phyloP scores from a whole-genome alignment of 2,329 filamentous ascomycete species.

The Colletotrichum magnum region DNA sequence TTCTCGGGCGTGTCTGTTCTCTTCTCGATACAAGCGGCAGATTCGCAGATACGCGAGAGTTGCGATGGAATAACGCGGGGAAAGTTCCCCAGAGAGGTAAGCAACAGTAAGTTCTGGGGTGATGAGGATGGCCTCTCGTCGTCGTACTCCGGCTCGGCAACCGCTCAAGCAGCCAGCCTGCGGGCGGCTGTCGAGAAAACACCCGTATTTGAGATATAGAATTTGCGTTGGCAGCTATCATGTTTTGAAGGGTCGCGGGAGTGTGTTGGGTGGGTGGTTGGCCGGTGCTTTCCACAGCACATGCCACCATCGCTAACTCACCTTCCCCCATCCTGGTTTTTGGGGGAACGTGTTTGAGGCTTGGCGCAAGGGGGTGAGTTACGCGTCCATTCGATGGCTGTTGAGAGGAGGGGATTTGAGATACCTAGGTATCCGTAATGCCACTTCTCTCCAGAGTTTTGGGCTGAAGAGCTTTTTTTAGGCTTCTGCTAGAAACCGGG shows the following conservation, averaged over 20 bases:
- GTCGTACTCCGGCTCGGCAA: too few relatives aligned
- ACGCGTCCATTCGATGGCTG: slow-evolving; percentile 15
- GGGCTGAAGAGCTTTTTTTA: slow-evolving; percentile 8
- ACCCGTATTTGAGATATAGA: slow-evolving; percentile 25
- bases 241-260: slow-evolving; percentile 2
- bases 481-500: too few relatives aligned
- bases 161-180: too few relatives aligned
- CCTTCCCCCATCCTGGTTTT: too few relatives aligned
- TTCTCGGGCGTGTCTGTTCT: not conserved
- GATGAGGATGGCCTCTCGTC: too few relatives aligned
- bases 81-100: too few relatives aligned
- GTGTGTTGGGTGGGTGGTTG: slow-evolving; percentile 10
- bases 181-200: not conserved
- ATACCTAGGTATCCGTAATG: too few relatives aligned
- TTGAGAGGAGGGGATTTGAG: not conserved
- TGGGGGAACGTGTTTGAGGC: slow-evolving; percentile 28
- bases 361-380: slow-evolving; percentile 18
- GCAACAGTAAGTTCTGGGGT: too few relatives aligned
- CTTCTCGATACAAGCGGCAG: too few relatives aligned
- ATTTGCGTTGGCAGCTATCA: slow-evolving; percentile 34
- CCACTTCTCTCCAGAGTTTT: not conserved
- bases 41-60: too few relatives aligned
- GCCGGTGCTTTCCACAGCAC: slow-evolving; percentile 4
- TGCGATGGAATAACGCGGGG: too few relatives aligned
- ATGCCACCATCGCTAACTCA: not conserved